These are phyloP conservation scores for Rhodotorula sp. DNA, from an alignment of 1,284 basidiomycete species.

Conservation along the genomic window DNA sequence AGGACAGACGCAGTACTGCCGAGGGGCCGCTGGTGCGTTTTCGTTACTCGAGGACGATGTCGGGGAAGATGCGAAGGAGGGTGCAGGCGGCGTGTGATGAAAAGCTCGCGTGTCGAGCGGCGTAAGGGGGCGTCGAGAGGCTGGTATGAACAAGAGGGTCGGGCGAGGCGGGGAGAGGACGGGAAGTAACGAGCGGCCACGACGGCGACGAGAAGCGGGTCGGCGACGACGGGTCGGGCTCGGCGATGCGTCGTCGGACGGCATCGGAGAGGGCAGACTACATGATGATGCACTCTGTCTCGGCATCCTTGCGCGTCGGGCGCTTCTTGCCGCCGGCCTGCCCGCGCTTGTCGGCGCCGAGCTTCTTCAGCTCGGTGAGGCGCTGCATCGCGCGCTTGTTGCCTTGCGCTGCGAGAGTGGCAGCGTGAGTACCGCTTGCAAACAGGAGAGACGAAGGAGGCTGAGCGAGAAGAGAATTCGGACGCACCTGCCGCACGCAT, in stretches of 20 bases:
- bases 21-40: too few species aligned
- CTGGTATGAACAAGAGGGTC: neutral
- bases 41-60: too few species aligned
- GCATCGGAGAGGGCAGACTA: neutral
- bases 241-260: too few species aligned
- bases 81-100: too few species aligned
- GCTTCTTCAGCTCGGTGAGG: slow-evolving; percentile 69
- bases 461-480: too few species aligned
- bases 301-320: slow-evolving; percentile 86
- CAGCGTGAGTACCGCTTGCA: neutral
- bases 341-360: slow-evolving; percentile 44
- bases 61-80: too few species aligned
- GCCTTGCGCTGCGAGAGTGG: slow-evolving; percentile 68
- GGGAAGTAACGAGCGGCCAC: too few species aligned
- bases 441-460: neutral
- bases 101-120: too few species aligned
- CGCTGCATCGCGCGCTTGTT: slow-evolving; percentile 94
- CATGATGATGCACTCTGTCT: slow-evolving; percentile 80
- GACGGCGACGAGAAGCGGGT: neutral
- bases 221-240: too few species aligned
- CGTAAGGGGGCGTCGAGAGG: too few species aligned
- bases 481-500: slow-evolving; percentile 90
- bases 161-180: too few species aligned
- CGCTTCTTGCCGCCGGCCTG: slow-evolving; percentile 58
- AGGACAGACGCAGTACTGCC: too few species aligned